phyloP scores from a whole-genome alignment of 805 yeast species.

The Lipomyces japonicus region DNA sequence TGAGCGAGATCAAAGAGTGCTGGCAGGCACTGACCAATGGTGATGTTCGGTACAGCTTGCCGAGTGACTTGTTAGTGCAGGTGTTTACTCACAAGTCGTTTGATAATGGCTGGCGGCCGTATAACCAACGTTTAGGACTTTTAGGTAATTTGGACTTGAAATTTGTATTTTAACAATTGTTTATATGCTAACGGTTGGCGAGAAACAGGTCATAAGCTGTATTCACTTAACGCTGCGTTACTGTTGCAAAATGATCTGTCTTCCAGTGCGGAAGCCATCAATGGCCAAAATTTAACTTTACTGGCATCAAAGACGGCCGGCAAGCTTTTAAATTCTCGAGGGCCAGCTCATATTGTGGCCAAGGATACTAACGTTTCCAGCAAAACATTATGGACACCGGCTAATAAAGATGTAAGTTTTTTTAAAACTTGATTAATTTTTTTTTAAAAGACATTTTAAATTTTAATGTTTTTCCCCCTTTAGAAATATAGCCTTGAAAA shows the following conservation, averaged over 20 bases:
- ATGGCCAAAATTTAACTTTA: background rate
- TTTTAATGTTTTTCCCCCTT: no score
- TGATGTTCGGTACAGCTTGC: constrained; percentile 47
- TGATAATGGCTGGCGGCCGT: constrained; percentile 86
- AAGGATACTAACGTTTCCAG: background rate
- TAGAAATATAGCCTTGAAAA: no score
- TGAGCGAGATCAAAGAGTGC: constrained; percentile 1
- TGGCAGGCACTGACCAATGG: constrained; percentile 18
- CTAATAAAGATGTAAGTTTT: no score
- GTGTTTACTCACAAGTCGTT: constrained; percentile 90
- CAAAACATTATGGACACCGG: no score
- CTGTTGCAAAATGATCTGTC: background rate
- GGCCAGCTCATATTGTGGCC: background rate
- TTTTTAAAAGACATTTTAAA: no score
- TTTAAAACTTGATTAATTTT: no score
- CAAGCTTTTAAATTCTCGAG: background rate
- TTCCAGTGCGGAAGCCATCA: background rate
- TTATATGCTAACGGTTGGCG: background rate
- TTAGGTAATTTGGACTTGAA: constrained; percentile 35
- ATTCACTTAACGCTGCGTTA: background rate
- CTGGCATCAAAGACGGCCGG: background rate
- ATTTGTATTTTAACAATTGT: background rate
- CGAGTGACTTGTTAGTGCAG: constrained; percentile 66
- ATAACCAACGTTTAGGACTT: constrained; percentile 77
- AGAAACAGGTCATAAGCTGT: background rate